phyloP scores from a whole-genome alignment of 2,329 filamentous ascomycete genomes.

The Penicillium crustosum region DNA sequence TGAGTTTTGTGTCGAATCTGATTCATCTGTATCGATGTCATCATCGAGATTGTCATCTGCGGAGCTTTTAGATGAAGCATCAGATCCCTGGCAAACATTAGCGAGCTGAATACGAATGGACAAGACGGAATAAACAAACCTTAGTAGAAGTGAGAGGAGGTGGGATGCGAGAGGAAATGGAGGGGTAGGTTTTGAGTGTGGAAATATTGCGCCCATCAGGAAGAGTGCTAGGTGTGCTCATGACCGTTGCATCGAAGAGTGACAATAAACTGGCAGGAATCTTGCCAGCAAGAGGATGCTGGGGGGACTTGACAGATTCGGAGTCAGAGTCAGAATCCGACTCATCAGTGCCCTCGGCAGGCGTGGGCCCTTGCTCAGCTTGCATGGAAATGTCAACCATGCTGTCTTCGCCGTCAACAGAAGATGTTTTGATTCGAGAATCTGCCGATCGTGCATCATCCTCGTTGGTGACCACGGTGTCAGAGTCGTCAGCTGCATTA shows the following conservation, averaged over 20 bases:
- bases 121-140: conserved; percentile 8
- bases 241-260: conserved; percentile 75
- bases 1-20: conserved; percentile 11
- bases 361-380: conserved; percentile 50
- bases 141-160: conserved; percentile 23
- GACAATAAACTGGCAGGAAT: conserved; percentile 65
- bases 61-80: conserved; percentile 9
- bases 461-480: conserved; percentile 64
- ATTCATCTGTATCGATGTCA: conserved; percentile 34
- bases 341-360: conserved; percentile 17
- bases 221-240: conserved; percentile 56
- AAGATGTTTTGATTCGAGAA: conserved; percentile 70
- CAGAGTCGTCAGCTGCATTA: conserved; percentile 58
- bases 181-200: conserved; percentile 58
- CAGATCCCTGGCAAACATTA: neutral
- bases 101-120: neutral
- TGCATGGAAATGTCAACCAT: conserved; percentile 89
- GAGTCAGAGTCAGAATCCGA: conserved; percentile 15
- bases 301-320: conserved; percentile 44
- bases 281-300: conserved; percentile 49
- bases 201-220: conserved; percentile 67
- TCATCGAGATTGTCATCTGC: conserved; percentile 28
- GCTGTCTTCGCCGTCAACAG: conserved; percentile 84
- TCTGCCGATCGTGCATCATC: conserved; percentile 66
- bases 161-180: conserved; percentile 50